These are phyloP conservation scores for Blakeslea trispora DNA, from an alignment of 371 early-diverging fungal species.

Conservation along the genomic window DNA sequence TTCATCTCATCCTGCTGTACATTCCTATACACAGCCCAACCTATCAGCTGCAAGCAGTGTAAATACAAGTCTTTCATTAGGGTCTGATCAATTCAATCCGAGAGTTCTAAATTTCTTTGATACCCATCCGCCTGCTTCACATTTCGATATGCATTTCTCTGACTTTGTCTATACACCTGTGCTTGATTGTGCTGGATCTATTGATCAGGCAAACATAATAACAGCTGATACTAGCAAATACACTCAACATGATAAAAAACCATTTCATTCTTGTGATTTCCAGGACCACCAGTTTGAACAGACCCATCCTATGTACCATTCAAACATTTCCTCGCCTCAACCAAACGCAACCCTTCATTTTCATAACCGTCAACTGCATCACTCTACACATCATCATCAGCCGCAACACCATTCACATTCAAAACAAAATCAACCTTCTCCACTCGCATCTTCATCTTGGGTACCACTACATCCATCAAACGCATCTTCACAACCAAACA, in stretches of 20 bases:
- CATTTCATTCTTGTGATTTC: neutral
- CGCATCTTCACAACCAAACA: neutral
- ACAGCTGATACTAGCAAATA: neutral
- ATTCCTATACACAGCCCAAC: neutral
- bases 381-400: neutral
- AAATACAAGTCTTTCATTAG: neutral
- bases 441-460: neutral
- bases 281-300: neutral
- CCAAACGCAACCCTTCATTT: neutral
- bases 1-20: too few relatives aligned
- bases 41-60: neutral
- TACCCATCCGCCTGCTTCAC: too few relatives aligned
- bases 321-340: neutral
- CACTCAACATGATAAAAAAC: neutral
- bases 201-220: neutral
- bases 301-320: neutral
- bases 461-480: neutral
- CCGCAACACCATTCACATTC: too few relatives aligned
- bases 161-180: conserved; percentile 24
- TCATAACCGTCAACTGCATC: neutral
- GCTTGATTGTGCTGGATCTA: conserved; percentile 12
- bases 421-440: neutral
- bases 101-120: neutral
- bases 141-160: conserved; percentile 21
- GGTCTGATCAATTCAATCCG: neutral